Percentiles rank a stretch among this genome's conserved stretches.
phyloP scores from a whole-genome alignment of 2,329 filamentous ascomycete species.

The Pseudogymnoascus sp. region DNA sequence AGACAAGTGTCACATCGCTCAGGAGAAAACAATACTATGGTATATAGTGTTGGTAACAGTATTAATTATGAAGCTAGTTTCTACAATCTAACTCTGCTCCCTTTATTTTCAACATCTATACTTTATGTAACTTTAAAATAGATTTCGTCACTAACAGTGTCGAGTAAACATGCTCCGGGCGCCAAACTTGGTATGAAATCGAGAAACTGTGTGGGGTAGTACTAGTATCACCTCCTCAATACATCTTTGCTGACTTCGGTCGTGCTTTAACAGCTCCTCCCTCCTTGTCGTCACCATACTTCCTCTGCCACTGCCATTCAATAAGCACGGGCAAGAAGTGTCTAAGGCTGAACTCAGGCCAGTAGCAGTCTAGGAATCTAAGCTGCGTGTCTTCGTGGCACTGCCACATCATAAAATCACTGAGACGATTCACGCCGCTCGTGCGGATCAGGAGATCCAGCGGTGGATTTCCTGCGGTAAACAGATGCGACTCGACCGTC shows the following conservation, averaged over 20 bases:
- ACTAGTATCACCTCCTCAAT: not conserved
- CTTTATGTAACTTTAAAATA: not conserved
- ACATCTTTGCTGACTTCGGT: conserved; percentile 7
- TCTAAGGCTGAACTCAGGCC: conserved; percentile 95
- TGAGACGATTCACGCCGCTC: conserved; percentile 84
- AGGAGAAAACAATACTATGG: too few relatives aligned
- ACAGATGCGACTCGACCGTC: conserved; percentile 78
- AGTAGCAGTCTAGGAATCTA: conserved; percentile 84
- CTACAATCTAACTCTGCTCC: not conserved
- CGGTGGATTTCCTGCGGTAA: conserved; percentile 78
- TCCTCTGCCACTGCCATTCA: conserved; percentile 68
- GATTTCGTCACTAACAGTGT: not conserved
- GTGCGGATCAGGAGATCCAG: conserved; percentile 87
- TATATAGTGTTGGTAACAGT: not conserved
- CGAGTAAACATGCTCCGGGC: not conserved
- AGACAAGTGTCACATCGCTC: not conserved
- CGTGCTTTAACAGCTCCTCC: conserved; percentile 5
- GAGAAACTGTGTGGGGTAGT: not conserved
- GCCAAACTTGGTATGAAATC: conserved; percentile 7
- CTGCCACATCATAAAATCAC: conserved; percentile 99
- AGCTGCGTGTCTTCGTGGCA: conserved; percentile 88
- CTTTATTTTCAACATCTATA: conserved; percentile 1
- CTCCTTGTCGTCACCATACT: conserved; percentile 28
- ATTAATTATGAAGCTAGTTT: not conserved
- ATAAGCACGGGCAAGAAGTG: conserved; percentile 86